A percentile compares a stretch with the other conserved stretches of the same genome.
Conservation (phyloP, 2,329 filamentous ascomycete species). For the Aspergillus pseudotamarii region DNA sequence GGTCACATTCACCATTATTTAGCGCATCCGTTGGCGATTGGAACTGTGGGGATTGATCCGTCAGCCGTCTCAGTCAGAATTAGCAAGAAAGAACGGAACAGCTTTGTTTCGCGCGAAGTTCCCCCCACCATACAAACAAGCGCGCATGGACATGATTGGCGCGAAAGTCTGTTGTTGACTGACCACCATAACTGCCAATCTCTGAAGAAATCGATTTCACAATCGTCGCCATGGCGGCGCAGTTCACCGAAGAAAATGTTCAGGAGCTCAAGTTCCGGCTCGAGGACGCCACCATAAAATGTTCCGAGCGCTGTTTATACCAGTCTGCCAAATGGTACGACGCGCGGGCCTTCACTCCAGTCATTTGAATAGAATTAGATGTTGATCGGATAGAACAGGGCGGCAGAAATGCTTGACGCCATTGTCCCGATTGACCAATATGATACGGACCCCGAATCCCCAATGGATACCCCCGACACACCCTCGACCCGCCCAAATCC, state of each 20-base stretch:
- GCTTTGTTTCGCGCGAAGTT: not conserved
- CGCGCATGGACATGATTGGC: not conserved
- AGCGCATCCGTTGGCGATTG: not conserved
- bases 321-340: conserved; percentile 91
- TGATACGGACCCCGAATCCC: conserved; percentile 62
- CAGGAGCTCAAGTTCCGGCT: conserved; percentile 71
- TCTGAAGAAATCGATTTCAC: not conserved
- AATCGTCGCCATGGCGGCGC: conserved; percentile 35
- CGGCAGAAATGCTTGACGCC: conserved; percentile 87
- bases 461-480: conserved; percentile 58
- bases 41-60: not conserved
- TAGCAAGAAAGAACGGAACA: not conserved
- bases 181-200: not conserved
- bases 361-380: not conserved
- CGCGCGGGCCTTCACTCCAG: not conserved
- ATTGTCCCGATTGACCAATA: conserved; percentile 63
- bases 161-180: not conserved
- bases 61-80: not conserved
- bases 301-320: conserved; percentile 92
- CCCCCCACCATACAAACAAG: not conserved
- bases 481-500: conserved; percentile 55
- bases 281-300: conserved; percentile 84
- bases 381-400: conserved; percentile 58
- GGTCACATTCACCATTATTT: not conserved
- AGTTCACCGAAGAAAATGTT: conserved; percentile 41